Percentiles rank a stretch among this genome's conserved stretches.
phyloP scores from a whole-genome alignment of 441 rosid species.

The Populus hybrid region DNA sequence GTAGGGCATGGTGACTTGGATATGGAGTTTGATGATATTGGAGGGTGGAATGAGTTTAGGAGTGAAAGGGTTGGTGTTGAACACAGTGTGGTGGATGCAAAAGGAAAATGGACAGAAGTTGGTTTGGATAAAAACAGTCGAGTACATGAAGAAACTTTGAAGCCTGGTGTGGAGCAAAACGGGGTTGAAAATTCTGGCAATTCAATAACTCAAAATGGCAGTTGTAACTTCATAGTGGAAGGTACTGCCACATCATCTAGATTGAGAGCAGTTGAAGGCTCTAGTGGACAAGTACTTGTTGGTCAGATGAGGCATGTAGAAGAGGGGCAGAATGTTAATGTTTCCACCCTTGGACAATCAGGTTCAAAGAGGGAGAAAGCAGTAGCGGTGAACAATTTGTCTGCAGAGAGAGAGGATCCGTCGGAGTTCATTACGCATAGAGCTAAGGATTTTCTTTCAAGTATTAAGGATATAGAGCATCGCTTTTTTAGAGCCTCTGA shows the following conservation, averaged over 20 bases:
- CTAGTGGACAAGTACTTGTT: slow-evolving; percentile 14
- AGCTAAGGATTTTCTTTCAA: slow-evolving; percentile 89
- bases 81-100: slow-evolving; percentile 22
- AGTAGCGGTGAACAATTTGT: slow-evolving; percentile 31
- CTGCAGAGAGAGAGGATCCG: slow-evolving; percentile 79
- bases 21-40: slow-evolving; percentile 35
- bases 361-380: slow-evolving; percentile 33
- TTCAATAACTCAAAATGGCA: slow-evolving; percentile 8
- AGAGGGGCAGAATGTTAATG: slow-evolving; percentile 23
- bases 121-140: slow-evolving; percentile 19
- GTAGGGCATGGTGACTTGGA: slow-evolving; percentile 36
- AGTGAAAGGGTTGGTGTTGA: slow-evolving; percentile 22
- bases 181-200: slow-evolving; percentile 20
- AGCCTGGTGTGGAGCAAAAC: slow-evolving; percentile 18
- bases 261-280: slow-evolving; percentile 13
- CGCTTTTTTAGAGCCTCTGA: slow-evolving; percentile 87
- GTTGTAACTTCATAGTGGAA: slow-evolving; percentile 15
- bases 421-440: slow-evolving; percentile 93
- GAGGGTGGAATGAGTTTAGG: slow-evolving; percentile 40
- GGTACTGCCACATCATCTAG: slow-evolving; percentile 8
- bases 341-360: slow-evolving; percentile 20
- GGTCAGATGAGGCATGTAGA: slow-evolving; percentile 28
- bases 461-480: slow-evolving; percentile 90
- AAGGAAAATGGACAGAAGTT: slow-evolving; percentile 29
- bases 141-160: slow-evolving; percentile 22